A percentile compares a stretch with the other conserved stretches of the same genome.
phyloP scores from a whole-genome alignment of 805 yeast species.

The Wilhelminamyces savonicus region DNA sequence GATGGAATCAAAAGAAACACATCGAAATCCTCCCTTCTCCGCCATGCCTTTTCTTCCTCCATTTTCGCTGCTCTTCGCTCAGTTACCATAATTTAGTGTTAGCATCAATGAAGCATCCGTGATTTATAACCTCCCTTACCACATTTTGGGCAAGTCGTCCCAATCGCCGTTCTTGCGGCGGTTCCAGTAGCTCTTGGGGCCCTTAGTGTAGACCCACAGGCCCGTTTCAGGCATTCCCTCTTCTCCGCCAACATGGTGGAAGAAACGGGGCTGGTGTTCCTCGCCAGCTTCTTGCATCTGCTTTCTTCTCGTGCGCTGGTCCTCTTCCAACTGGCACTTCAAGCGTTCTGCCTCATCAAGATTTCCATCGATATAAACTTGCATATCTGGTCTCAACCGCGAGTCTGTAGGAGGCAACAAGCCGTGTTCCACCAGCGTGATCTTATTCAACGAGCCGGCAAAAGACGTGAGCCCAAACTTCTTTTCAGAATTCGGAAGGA shows the following conservation, averaged over 20 bases:
- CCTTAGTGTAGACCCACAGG: conserved; percentile 52
- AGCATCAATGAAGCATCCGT: no score
- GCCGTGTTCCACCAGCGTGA: conserved; percentile 63
- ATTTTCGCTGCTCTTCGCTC: no score
- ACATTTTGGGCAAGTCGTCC: conserved; percentile 47
- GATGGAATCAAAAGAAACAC: no score
- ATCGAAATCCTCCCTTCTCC: no score
- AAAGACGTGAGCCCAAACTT: conserved; percentile 85
- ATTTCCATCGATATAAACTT: conserved; percentile 62
- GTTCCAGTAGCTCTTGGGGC: conserved; percentile 71
- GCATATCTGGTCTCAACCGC: conserved; percentile 81
- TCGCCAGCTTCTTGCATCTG: conserved; percentile 40
- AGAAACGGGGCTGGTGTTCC: conserved; percentile 56
- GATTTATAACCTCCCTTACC: conserved; percentile 48
- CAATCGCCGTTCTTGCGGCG: conserved; percentile 61
- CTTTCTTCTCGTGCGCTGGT: conserved; percentile 73
- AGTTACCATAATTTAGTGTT: no score
- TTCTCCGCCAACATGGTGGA: conserved; percentile 39
- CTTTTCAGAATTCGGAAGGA: conserved; percentile 50
- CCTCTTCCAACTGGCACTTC: conserved; percentile 68
- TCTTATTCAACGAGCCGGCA: conserved; percentile 75
- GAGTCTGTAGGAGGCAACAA: conserved; percentile 81
- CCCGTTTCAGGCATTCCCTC: conserved; percentile 28
- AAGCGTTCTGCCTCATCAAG: conserved; percentile 64
- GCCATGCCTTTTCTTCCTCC: no score